Conservation (phyloP, 305 asterid genomes). For the Fraxinus sp. region DNA sequence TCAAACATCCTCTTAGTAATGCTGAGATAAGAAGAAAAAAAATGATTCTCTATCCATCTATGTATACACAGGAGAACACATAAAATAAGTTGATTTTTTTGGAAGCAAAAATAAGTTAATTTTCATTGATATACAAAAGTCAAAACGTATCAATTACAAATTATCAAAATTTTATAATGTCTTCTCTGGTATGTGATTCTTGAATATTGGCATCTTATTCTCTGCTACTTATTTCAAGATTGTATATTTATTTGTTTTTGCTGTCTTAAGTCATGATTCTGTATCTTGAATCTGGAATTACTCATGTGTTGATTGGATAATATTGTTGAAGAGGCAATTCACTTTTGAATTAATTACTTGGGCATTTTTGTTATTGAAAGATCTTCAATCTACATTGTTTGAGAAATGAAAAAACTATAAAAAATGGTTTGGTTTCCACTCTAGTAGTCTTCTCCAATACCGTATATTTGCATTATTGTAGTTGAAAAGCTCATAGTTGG, state of each 20-base stretch:
- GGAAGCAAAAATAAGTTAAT: too few species aligned
- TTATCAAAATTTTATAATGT: not conserved
- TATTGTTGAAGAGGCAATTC: not conserved
- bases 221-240: slow-evolving; percentile 17
- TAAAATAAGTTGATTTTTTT: too few species aligned
- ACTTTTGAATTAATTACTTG: not conserved
- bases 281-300: not conserved
- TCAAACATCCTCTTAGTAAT: too few species aligned
- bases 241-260: slow-evolving; percentile 22
- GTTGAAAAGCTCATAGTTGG: too few species aligned
- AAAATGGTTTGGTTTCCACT: not conserved
- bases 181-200: slow-evolving; percentile 36
- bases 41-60: too few species aligned
- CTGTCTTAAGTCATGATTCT: not conserved
- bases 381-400: not conserved
- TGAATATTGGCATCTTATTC: slow-evolving; percentile 13
- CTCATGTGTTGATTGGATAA: not conserved
- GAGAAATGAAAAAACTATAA: not conserved
- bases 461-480: too few species aligned
- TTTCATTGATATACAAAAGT: too few species aligned
- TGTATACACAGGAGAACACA: too few species aligned
- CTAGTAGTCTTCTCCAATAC: not conserved
- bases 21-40: too few species aligned
- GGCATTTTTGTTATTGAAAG: not conserved
- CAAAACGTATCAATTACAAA: too few species aligned